Evolutionary conservation across 257 asterid species (phyloP).

Genomic region (Eucommia ulmoides): DNA sequence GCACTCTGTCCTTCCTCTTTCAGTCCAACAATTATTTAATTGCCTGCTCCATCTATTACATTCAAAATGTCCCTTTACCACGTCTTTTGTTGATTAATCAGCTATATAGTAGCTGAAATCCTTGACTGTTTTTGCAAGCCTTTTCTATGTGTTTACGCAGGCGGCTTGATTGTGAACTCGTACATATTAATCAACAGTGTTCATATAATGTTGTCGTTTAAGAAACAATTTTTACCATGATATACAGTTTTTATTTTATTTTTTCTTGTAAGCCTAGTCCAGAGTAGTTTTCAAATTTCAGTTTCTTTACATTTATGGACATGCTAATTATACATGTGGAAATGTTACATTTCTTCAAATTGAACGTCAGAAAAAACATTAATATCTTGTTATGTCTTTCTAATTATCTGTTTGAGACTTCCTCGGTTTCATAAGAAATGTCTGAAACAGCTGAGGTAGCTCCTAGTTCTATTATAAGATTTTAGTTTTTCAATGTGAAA

Average conservation of each 20-base stretch:
- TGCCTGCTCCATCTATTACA: neutral
- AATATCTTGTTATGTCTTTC: slow-evolving; percentile 2
- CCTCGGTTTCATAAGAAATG: too few species aligned
- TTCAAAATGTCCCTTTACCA: neutral
- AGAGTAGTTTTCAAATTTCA: neutral
- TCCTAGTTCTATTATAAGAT: slow-evolving; percentile 5
- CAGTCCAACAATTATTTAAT: slow-evolving; percentile 20
- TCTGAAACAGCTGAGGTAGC: neutral
- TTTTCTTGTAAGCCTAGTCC: neutral
- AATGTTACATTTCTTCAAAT: neutral
- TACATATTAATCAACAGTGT: neutral
- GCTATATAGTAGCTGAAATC: neutral
- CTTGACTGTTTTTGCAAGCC: neutral
- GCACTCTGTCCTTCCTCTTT: slow-evolving; percentile 44
- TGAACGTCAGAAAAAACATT: neutral
- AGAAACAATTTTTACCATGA: neutral
- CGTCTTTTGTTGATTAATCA: neutral
- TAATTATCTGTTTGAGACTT: too few species aligned
- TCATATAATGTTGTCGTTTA: too few species aligned
- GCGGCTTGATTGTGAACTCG: neutral
- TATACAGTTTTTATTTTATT: neutral
- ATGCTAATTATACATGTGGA: neutral
- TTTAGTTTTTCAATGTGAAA: slow-evolving; percentile 28
- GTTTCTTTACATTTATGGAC: neutral
- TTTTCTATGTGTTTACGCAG: neutral